These are phyloP conservation scores for Entophlyctis luteolus DNA, from an alignment of 192 early-diverging fungal genomes.

Conservation along the genomic window DNA sequence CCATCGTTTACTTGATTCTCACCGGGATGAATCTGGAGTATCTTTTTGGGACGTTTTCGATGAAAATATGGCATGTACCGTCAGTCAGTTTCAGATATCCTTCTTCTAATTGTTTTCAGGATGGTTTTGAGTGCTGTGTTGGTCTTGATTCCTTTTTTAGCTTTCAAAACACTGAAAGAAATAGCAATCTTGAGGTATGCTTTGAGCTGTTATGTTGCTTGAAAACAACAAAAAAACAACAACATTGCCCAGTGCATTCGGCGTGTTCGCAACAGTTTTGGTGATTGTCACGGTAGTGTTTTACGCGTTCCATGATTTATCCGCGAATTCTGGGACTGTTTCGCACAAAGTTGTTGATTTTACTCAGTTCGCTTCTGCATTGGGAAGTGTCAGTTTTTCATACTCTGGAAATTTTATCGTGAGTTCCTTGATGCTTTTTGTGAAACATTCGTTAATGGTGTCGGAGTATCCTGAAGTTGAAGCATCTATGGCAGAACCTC, in stretches of 20 bases:
- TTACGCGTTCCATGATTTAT: slow-evolving; percentile 50
- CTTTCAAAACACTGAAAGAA: slow-evolving; percentile 75
- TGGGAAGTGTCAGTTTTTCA: slow-evolving; percentile 78
- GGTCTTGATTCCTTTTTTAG: slow-evolving; percentile 69
- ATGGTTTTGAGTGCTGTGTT: slow-evolving; percentile 58
- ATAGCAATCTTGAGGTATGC: slow-evolving; percentile 59
- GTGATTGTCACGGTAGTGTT: slow-evolving; percentile 68
- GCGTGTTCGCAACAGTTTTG: slow-evolving; percentile 66
- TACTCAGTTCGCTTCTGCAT: slow-evolving; percentile 66
- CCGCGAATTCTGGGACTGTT: slow-evolving; percentile 45
- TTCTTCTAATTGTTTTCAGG: slow-evolving; percentile 35
- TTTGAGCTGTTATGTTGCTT: neutral
- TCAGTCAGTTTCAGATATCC: neutral
- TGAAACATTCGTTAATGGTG: neutral
- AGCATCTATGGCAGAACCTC: slow-evolving; percentile 69
- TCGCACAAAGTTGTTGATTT: slow-evolving; percentile 45
- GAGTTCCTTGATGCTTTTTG: neutral
- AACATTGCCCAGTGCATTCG: slow-evolving; percentile 64
- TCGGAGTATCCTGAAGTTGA: slow-evolving; percentile 73
- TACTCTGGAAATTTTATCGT: slow-evolving; percentile 75
- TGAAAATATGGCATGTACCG: neutral
- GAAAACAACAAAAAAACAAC: neutral
- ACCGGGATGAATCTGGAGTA: slow-evolving; percentile 65
- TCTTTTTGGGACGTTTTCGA: slow-evolving; percentile 50
- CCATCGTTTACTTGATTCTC: slow-evolving; percentile 57